These are phyloP conservation scores for Linum tenue DNA, from an alignment of 345 rosid genomes.

Conservation along the genomic window DNA sequence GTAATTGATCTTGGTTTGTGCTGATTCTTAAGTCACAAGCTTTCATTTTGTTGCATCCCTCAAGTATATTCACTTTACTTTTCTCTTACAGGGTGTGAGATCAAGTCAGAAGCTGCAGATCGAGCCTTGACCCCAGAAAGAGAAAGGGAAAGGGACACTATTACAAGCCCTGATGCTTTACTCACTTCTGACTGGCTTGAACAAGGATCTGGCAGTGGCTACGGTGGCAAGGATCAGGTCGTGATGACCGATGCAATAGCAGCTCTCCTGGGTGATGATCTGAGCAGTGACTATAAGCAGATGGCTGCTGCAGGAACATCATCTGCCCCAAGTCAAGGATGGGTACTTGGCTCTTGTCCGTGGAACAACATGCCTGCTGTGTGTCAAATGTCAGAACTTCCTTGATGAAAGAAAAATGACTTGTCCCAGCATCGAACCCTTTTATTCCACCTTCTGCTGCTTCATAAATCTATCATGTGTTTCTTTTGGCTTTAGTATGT, in stretches of 20 bases:
- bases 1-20: background rate
- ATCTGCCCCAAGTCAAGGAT: slow-evolving; percentile 30
- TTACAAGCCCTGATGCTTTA: slow-evolving; percentile 49
- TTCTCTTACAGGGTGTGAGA: slow-evolving; percentile 27
- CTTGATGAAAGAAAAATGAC: slow-evolving; percentile 19
- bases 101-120: slow-evolving; percentile 33
- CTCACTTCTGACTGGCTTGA: slow-evolving; percentile 73
- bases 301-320: slow-evolving; percentile 38
- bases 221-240: slow-evolving; percentile 38
- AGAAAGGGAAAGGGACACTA: slow-evolving; percentile 20
- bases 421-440: background rate
- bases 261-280: slow-evolving; percentile 64
- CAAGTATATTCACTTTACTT: background rate
- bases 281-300: slow-evolving; percentile 47
- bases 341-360: slow-evolving; percentile 53
- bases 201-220: slow-evolving; percentile 34
- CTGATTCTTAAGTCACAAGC: background rate
- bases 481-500: no score
- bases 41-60: background rate
- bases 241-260: slow-evolving; percentile 53
- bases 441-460: background rate
- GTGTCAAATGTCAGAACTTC: slow-evolving; percentile 56
- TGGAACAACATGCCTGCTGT: slow-evolving; percentile 90
- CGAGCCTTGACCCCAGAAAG: slow-evolving; percentile 25
- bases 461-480: background rate